Evolutionary conservation across 2,329 filamentous ascomycete genomes (phyloP).

Genomic region (Ophiostoma sp.): DNA sequence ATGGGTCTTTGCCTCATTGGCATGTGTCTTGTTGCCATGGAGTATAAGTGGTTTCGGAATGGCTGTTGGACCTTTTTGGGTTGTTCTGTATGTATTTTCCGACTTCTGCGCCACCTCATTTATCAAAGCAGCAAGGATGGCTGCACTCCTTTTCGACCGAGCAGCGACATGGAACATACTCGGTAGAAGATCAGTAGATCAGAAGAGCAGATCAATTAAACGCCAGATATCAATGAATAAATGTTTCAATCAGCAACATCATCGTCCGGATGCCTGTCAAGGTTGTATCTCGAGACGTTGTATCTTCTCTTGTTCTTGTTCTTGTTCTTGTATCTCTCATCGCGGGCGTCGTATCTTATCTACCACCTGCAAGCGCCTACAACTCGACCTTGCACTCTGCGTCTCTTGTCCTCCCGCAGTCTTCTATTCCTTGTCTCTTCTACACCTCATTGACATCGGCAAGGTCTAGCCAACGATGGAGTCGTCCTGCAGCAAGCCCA

Average conservation of each 20-base stretch:
- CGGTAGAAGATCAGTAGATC: no score
- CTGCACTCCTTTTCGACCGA: neutral
- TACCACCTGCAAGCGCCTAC: conserved; percentile 1
- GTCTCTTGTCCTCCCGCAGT: neutral
- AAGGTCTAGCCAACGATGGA: neutral
- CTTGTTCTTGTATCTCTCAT: neutral
- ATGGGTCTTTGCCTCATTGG: conserved; percentile 9
- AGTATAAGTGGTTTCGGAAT: neutral
- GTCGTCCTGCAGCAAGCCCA: conserved; percentile 1
- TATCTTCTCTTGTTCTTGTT: neutral
- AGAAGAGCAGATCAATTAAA: neutral
- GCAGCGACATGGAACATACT: neutral
- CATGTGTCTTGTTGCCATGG: neutral
- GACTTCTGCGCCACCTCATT: conserved; percentile 11
- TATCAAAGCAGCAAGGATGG: neutral
- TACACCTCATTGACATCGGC: neutral
- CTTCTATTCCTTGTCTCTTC: neutral
- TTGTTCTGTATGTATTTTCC: neutral
- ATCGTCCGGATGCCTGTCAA: neutral
- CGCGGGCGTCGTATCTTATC: neutral
- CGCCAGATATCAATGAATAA: no score
- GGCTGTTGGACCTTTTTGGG: neutral
- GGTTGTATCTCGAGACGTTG: neutral
- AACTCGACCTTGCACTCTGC: neutral
- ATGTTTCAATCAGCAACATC: neutral